Conservation (phyloP, 2,329 filamentous ascomycete species). For the Diaporthe sp. region DNA sequence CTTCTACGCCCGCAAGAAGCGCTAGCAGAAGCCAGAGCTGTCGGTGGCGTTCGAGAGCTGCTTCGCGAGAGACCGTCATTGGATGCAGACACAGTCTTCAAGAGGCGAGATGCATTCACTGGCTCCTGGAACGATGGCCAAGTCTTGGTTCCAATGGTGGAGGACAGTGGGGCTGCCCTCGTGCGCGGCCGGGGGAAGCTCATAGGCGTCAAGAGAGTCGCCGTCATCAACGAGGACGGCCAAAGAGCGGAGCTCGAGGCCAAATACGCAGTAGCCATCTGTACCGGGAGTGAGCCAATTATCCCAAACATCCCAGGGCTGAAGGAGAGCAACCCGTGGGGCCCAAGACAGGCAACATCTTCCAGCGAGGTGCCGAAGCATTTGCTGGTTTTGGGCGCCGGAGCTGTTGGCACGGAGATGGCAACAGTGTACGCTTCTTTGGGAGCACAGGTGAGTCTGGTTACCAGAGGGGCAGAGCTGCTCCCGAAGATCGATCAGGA, state of each 20-base stretch:
- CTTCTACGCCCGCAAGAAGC: slow-evolving; percentile 2
- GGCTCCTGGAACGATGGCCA: background rate
- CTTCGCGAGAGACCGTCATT: background rate
- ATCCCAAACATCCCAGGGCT: background rate
- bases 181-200: background rate
- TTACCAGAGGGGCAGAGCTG: background rate
- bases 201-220: background rate
- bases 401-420: background rate
- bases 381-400: slow-evolving; percentile 1
- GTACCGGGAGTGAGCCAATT: background rate
- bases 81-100: background rate
- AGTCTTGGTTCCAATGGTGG: background rate
- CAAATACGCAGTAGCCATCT: background rate
- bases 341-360: slow-evolving; percentile 4
- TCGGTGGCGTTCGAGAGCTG: background rate
- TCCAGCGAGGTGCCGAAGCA: background rate
- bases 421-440: slow-evolving; percentile 3
- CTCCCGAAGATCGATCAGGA: background rate
- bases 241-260: background rate
- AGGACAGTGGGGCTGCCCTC: background rate
- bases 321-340: slow-evolving; percentile 1
- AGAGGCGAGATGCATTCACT: background rate
- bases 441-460: background rate
- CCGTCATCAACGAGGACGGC: background rate
- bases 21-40: background rate